phyloP scores from a whole-genome alignment of 2,329 filamentous ascomycete genomes.

The Cytospora piceae region DNA sequence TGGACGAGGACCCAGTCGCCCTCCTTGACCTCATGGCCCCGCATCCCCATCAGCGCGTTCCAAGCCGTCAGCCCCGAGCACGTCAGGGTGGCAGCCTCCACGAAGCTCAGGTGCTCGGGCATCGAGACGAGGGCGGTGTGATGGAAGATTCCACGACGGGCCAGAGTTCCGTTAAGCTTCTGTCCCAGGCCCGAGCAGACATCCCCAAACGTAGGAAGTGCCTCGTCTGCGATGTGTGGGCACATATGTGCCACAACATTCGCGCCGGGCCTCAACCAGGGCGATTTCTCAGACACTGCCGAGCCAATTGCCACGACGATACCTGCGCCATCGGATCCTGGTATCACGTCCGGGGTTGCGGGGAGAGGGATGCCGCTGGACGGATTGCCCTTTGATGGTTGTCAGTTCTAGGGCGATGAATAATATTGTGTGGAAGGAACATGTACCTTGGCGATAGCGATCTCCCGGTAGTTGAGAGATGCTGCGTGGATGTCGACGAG shows the following conservation, averaged over 20 bases:
- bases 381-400: conserved; percentile 8
- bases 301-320: conserved; percentile 54
- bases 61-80: conserved; percentile 56
- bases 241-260: conserved; percentile 57
- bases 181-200: conserved; percentile 57
- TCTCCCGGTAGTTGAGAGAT: conserved; percentile 54
- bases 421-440: too few species aligned
- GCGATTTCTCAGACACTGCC: conserved; percentile 44
- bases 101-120: conserved; percentile 47
- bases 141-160: conserved; percentile 60
- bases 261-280: conserved; percentile 52
- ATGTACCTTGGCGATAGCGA: conserved; percentile 45
- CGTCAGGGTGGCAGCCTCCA: conserved; percentile 48
- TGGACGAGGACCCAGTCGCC: conserved; percentile 44
- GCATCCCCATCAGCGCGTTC: conserved; percentile 54
- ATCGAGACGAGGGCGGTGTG: conserved; percentile 59
- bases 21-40: conserved; percentile 44
- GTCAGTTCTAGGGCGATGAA: conserved; percentile 34
- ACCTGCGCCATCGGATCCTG: conserved; percentile 48
- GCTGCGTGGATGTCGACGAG: conserved; percentile 60
- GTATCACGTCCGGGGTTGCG: conserved; percentile 36
- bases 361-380: conserved; percentile 21
- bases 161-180: conserved; percentile 59
- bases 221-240: conserved; percentile 31
- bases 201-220: conserved; percentile 31